Evolutionary conservation across 2,329 filamentous ascomycete species (phyloP).

Genomic region (Ophiocordyceps sinensis): DNA sequence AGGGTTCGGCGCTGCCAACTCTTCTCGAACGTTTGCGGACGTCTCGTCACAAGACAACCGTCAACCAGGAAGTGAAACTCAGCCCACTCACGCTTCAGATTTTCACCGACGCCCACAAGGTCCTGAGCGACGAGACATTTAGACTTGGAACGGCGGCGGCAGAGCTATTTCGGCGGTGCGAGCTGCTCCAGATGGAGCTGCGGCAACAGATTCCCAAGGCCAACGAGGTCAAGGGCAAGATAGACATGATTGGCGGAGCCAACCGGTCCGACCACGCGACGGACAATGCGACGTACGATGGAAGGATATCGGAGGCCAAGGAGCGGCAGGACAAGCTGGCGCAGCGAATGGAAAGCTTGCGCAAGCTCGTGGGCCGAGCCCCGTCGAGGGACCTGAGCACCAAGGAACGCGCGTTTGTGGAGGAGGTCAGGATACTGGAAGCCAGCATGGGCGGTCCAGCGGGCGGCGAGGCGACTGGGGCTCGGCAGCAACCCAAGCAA

Average conservation of each 20-base stretch:
- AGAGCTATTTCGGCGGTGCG: slow-evolving; percentile 58
- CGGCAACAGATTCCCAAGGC: slow-evolving; percentile 52
- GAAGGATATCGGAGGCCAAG: slow-evolving; percentile 39
- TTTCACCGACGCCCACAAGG: slow-evolving; percentile 58
- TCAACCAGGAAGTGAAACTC: slow-evolving; percentile 54
- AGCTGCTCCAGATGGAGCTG: slow-evolving; percentile 53
- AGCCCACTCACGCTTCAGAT: slow-evolving; percentile 57
- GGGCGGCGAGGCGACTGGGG: slow-evolving; percentile 13
- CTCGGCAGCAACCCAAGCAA: slow-evolving; percentile 28
- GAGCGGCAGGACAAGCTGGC: slow-evolving; percentile 41
- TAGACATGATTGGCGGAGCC: slow-evolving; percentile 44
- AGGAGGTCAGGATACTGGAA: slow-evolving; percentile 40
- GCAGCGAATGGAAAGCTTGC: slow-evolving; percentile 44
- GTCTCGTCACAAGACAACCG: slow-evolving; percentile 42
- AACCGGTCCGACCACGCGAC: slow-evolving; percentile 33
- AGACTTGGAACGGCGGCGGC: slow-evolving; percentile 54
- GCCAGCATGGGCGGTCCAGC: slow-evolving; percentile 25
- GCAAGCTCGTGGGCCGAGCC: slow-evolving; percentile 26
- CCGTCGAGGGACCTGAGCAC: slow-evolving; percentile 26
- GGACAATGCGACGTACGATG: slow-evolving; percentile 42
- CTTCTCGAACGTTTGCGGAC: slow-evolving; percentile 43
- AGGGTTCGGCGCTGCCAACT: slow-evolving; percentile 38
- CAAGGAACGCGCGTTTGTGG: slow-evolving; percentile 30
- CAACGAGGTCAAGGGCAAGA: slow-evolving; percentile 48
- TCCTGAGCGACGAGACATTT: slow-evolving; percentile 55